Conservation (phyloP, 1,284 basidiomycete genomes). For the Takashimella tepidaria region DNA sequence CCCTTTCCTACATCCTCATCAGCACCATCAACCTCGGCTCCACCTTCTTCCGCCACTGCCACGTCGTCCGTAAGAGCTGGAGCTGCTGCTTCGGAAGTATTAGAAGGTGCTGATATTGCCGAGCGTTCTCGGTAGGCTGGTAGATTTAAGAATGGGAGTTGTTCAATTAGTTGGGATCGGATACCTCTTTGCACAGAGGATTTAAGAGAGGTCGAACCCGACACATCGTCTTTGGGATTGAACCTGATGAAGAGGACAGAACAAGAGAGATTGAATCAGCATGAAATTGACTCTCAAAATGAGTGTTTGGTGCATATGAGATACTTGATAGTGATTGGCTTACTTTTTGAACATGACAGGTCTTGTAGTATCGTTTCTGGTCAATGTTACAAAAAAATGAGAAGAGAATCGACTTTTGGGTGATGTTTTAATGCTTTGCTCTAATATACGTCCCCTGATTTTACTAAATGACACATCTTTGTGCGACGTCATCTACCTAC, state of each 20-base stretch:
- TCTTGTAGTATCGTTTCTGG: too few species aligned
- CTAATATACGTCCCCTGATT: too few species aligned
- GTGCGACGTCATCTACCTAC: too few species aligned
- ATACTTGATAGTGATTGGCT: too few species aligned
- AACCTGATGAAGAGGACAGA: slow-evolving; percentile 56
- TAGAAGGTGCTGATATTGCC: slow-evolving; percentile 5
- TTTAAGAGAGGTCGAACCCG: slow-evolving; percentile 90
- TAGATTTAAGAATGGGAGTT: slow-evolving; percentile 65
- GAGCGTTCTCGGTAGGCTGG: slow-evolving; percentile 29
- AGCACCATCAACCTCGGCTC: slow-evolving; percentile 13
- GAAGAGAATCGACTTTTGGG: too few species aligned
- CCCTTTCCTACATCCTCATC: slow-evolving; percentile 14
- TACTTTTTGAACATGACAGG: too few species aligned
- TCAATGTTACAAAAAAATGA: too few species aligned
- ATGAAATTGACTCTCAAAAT: too few species aligned
- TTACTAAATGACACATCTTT: too few species aligned
- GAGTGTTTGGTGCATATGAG: too few species aligned
- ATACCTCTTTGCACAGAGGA: slow-evolving; percentile 89
- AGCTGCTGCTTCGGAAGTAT: slow-evolving; percentile 3
- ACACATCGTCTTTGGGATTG: slow-evolving; percentile 75
- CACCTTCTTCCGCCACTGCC: neutral
- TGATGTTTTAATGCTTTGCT: too few species aligned
- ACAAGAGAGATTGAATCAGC: too few species aligned
- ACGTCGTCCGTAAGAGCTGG: slow-evolving; percentile 14
- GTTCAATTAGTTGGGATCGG: slow-evolving; percentile 70